A percentile compares a stretch with the other conserved stretches of the same genome.
These are phyloP conservation scores for Apiotrichum veenhuisii DNA, from an alignment of 1,284 basidiomycete species.

Conservation along the genomic window DNA sequence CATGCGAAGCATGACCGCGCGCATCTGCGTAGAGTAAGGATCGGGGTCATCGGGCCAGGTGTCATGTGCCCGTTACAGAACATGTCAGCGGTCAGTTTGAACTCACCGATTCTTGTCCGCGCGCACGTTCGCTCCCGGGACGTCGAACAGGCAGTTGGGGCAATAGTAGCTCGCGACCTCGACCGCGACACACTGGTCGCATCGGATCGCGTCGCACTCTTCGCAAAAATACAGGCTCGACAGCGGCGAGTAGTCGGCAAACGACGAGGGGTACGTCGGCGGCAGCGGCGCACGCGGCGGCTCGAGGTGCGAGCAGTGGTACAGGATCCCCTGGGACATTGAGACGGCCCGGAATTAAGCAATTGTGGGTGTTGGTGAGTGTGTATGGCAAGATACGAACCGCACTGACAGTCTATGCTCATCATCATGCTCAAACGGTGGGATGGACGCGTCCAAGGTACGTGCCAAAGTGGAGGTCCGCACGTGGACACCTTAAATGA, in stretches of 20 bases:
- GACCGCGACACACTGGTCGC: constrained; percentile 82
- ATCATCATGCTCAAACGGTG: background rate
- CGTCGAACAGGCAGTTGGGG: constrained; percentile 98
- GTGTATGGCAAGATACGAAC: background rate
- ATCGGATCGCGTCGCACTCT: constrained; percentile 92
- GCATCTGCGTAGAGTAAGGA: constrained; percentile 61
- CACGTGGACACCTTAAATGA: no score
- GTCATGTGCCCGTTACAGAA: no score
- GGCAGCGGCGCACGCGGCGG: constrained; percentile 51
- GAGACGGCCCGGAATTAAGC: no score
- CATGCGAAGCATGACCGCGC: constrained; percentile 96
- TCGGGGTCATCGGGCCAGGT: no score
- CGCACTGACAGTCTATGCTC: no score
- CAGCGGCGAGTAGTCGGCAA: constrained; percentile 76
- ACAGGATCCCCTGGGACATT: constrained; percentile 22
- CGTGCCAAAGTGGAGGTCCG: no score
- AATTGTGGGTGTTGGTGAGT: background rate
- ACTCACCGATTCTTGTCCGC: constrained; percentile 86
- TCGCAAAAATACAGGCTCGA: constrained; percentile 93
- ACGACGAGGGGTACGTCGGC: constrained; percentile 68
- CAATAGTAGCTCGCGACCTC: constrained; percentile 98
- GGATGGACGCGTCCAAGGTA: no score
- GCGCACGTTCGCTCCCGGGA: constrained; percentile 90
- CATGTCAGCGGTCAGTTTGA: background rate
- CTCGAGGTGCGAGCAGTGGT: constrained; percentile 49